These are phyloP conservation scores for Suillus tomentosus DNA, from an alignment of 768 basidiomycete genomes.

Conservation along the genomic window DNA sequence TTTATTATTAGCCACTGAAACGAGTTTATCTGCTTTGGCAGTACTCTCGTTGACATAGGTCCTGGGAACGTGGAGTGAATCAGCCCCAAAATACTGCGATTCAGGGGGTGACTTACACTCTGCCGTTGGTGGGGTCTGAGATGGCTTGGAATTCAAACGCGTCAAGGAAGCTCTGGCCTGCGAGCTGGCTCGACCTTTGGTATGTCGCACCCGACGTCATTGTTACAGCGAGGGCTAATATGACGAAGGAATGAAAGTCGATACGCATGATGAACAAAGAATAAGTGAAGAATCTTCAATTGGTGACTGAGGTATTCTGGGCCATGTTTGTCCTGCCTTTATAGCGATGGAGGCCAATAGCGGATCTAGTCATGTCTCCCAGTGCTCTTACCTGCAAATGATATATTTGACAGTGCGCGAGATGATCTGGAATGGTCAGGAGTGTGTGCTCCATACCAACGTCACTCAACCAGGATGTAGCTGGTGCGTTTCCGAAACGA, in stretches of 20 bases:
- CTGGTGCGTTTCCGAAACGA: not conserved
- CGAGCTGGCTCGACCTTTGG: slow-evolving; percentile 44
- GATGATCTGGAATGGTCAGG: not conserved
- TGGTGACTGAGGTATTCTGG: not conserved
- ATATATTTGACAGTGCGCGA: not conserved
- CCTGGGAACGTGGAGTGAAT: slow-evolving; percentile 22
- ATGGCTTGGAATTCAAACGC: slow-evolving; percentile 25
- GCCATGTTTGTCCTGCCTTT: not conserved
- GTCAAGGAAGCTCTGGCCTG: slow-evolving; percentile 50
- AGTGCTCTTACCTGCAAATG: not conserved
- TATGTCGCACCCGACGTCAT: slow-evolving; percentile 47
- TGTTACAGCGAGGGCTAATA: not conserved
- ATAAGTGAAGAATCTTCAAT: not conserved
- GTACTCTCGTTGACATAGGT: slow-evolving; percentile 49
- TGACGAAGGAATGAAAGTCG: not conserved
- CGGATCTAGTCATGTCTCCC: not conserved
- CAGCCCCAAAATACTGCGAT: not conserved
- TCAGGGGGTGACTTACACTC: slow-evolving; percentile 26
- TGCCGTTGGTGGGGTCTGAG: slow-evolving; percentile 37
- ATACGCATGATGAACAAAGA: not conserved
- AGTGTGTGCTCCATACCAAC: not conserved
- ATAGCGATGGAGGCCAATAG: not conserved
- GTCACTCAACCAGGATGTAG: not conserved
- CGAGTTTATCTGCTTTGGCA: slow-evolving; percentile 56
- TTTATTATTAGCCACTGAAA: slow-evolving; percentile 49